Percentiles rank a stretch among this genome's conserved stretches.
Evolutionary conservation across 75 land plant genomes (phyloP).

Genomic region (Sequoia sempervirens): DNA sequence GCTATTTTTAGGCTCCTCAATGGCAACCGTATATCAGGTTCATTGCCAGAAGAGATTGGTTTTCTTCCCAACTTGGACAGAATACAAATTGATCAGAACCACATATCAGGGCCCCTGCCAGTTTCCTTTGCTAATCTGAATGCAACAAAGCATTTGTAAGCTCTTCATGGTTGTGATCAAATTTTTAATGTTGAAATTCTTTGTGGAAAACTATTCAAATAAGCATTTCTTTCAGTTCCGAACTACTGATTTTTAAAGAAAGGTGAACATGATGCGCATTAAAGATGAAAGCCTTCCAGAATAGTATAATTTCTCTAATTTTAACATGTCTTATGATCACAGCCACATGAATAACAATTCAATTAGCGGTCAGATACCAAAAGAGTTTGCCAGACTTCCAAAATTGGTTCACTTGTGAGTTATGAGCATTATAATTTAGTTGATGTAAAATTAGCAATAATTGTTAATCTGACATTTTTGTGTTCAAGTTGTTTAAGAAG

Average conservation of each 20-base stretch:
- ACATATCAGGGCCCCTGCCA: slow-evolving; percentile 69
- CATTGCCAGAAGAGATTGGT: slow-evolving; percentile 75
- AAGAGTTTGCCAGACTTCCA: slow-evolving; percentile 44
- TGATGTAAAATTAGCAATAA: not conserved
- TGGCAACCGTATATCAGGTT: slow-evolving; percentile 70
- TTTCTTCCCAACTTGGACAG: slow-evolving; percentile 62
- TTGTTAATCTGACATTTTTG: not conserved
- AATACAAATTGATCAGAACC: slow-evolving; percentile 80
- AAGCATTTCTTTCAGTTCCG: not conserved
- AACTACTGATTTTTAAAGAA: not conserved
- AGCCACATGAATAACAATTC: slow-evolving; percentile 74
- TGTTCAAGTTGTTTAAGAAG: not conserved
- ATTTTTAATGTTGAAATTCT: not conserved
- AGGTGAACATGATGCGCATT: not conserved
- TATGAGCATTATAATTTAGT: not conserved
- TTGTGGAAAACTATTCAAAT: not conserved
- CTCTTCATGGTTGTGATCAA: not conserved
- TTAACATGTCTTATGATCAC: slow-evolving; percentile 5
- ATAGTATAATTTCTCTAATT: not conserved
- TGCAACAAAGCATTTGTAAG: slow-evolving; percentile 71
- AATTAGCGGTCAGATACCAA: slow-evolving; percentile 47
- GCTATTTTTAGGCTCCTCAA: slow-evolving; percentile 64
- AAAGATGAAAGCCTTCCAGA: not conserved
- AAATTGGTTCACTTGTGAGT: slow-evolving; percentile 54
- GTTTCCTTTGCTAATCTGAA: slow-evolving; percentile 69